Base-by-base conservation (phyloP, 2,329 filamentous ascomycete species). In the Alternaria viburni region DNA sequence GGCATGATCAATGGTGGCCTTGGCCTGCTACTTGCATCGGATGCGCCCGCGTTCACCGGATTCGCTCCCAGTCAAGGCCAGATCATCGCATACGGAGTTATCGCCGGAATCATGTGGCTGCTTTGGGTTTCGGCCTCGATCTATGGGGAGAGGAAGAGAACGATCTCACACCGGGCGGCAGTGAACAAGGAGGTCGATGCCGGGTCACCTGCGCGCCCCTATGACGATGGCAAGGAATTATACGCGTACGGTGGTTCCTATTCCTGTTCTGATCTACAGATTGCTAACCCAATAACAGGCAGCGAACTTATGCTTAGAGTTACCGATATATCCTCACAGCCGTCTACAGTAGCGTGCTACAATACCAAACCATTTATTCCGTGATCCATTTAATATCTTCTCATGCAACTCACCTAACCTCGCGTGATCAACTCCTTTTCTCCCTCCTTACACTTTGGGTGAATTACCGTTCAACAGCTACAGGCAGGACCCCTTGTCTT, bases 1-100 rank as follows among this genome's bases (percentile, higher is more conserved):
- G 86, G 84, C 3, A 84, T 87, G 60, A 79, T 88, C 73, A 88
- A 88, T 68, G 86, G 84, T 15, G 86, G 86, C 0, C 76, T 88
- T 0, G 86, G 86, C 1, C 79, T 87, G 57, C 65, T 76, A 1
- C 64, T 78, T 44, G 76, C 76, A 4, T 72, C 68, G 1, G 69
- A 76, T 47, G 74, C 75, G 11, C 71, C 71, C 6, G 60, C 59
- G 3, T 63, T 68, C n/a, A 67, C 73, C 0, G 72, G 66, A 12
- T 74, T 74, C 26, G 66, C 66, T 1, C 74, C 75, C 5, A 74
- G 60, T 28, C 62, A 36, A 8, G 69, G 71, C 8, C 75, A 78
- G 52, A 73, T 74, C 5, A 71, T 77, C 59, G 75, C 74, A 0
- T 80, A 80, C 58, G 72, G 77, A 7, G 64, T 79, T 8, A 60